Base-by-base conservation (phyloP, 208 protist species). In the Crithidia acanthocephali region DNA sequence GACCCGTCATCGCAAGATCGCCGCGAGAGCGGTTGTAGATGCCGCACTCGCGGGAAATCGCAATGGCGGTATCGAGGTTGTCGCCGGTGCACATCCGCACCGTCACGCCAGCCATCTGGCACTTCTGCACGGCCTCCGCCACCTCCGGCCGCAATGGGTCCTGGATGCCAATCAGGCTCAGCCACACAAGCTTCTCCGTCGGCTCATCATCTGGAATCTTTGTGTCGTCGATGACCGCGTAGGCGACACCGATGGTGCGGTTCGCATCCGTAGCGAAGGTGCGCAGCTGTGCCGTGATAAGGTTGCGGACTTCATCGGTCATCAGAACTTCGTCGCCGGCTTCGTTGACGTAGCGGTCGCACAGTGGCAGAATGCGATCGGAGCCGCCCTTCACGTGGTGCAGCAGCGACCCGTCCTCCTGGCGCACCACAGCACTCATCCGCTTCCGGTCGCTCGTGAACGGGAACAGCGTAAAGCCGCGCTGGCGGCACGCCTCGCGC, bases 51-150 rank as follows among this genome's bases (percentile, higher is more conserved):
- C 84, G 82, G 5, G 96, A 95, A 56, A 99, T 99, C 22, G 86
- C 84, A n/a, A 91, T 75, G 2, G 98, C 98, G 23, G 97, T 99
- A 32, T 90, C 74, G 20, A 98, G 71, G 81, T 98, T 95, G 68
- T 98, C 96, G 48, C 98, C 98, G 0, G 98, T 99, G 52, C 98
- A 90, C 98, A 99, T 99, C 68, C 96, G 83, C 60, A 99, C 97
- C 7, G 76, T 92, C 60, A 99, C 93, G 13, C 98, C 98, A 6
- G 97, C 97, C 48, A 84, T 47, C 74, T 98, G 90, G 85, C 98
- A 99, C 71, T 85, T 81, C 35, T 50, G 57, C 20, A 99, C 95
- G 18, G 97, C 93, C 22, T 90, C 80, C 23, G 87, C 83, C 20
- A 98, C 97, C 70, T 99, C 98, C 11, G 92, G 88, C 13, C 98